Percentiles rank a stretch among this genome's conserved stretches.
These are phyloP conservation scores for Ceratocystis variospora DNA, from an alignment of 2,329 filamentous ascomycete genomes.

Conservation along the genomic window DNA sequence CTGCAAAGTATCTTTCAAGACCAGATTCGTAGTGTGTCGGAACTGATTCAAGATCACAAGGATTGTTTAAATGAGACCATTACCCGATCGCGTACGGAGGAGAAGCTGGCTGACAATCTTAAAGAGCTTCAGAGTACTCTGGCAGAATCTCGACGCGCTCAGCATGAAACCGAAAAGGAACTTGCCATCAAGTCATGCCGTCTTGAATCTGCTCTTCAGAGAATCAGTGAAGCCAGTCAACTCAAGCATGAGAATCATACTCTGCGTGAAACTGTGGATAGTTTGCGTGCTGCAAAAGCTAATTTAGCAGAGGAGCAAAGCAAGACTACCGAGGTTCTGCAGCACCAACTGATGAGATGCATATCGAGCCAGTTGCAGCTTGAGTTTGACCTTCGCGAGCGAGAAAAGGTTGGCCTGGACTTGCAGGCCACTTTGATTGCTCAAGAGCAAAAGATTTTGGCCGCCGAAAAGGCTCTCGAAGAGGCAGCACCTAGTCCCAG, in stretches of 20 bases:
- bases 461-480: slow-evolving; percentile 5
- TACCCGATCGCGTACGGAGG: not conserved
- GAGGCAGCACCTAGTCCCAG: not conserved
- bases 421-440: slow-evolving; percentile 7
- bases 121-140: slow-evolving; percentile 13
- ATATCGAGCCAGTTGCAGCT: not conserved
- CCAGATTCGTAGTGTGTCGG: not conserved
- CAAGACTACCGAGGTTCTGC: not conserved
- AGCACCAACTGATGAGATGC: slow-evolving; percentile 12
- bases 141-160: slow-evolving; percentile 2
- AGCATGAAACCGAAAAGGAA: slow-evolving; percentile 8
- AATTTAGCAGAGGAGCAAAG: not conserved
- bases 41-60: slow-evolving; percentile 4
- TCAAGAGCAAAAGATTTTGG: slow-evolving; percentile 8
- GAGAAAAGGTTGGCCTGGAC: slow-evolving; percentile 7
- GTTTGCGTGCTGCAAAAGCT: not conserved
- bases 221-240: not conserved
- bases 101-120: not conserved
- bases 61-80: not conserved
- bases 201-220: slow-evolving; percentile 8
- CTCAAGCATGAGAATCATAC: slow-evolving; percentile 11
- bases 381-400: slow-evolving; percentile 10
- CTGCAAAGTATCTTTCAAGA: slow-evolving; percentile 7
- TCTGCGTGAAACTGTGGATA: slow-evolving; percentile 5
- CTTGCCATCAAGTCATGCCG: slow-evolving; percentile 9